Base-by-base conservation (phyloP, 768 basidiomycete genomes). In the Clavaria fumosa region DNA sequence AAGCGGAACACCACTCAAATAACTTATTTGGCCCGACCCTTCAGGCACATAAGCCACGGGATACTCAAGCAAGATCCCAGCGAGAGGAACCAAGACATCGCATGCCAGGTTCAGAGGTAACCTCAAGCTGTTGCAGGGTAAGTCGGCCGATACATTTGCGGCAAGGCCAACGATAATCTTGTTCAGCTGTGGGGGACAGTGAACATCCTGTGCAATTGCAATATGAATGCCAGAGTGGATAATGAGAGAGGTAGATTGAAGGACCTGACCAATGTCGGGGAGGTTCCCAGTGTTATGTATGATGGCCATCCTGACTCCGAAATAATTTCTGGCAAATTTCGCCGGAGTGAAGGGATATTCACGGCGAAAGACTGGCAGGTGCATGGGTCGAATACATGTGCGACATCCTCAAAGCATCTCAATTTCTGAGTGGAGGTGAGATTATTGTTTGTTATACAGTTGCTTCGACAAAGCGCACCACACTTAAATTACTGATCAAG, bases 11-110 rank as follows among this genome's bases (percentile, higher is more conserved):
- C 64, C 50, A 32, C 54, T 53, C n/a, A 78, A 61, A 46, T 67
- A 72, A 3, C 50, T 49, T 5, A 47, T 50, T 37, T 58, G 53
- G 0, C 44, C 43, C 4, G 50, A 33, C 0, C 46, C 41, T 10
- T 36, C 41, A 21, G 62, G 63, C 21, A 65, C 48, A 35, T 75
- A 75, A 17, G 65, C 62, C 6, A 77, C 64, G 6, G 70, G 69
- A 45, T 78, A 79, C 41, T 75, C 75, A 23, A 78, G 64, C 18
- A 78, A 50, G 5, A 74, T 42, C 1, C 63, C 77, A 3, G 76
- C 72, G 4, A 79, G 57, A 10, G 76, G 67, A 28, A 79, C 31
- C 12, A 21, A 12, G 3, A 20, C 12, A 12, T n/a, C 12, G 5
- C 21, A 20, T n/a, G 33, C 21, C 21, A 19, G 33, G n/a, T 4